These are phyloP conservation scores for Beta vulgaris DNA, from an alignment of 148 eudicot species.

Conservation along the genomic window DNA sequence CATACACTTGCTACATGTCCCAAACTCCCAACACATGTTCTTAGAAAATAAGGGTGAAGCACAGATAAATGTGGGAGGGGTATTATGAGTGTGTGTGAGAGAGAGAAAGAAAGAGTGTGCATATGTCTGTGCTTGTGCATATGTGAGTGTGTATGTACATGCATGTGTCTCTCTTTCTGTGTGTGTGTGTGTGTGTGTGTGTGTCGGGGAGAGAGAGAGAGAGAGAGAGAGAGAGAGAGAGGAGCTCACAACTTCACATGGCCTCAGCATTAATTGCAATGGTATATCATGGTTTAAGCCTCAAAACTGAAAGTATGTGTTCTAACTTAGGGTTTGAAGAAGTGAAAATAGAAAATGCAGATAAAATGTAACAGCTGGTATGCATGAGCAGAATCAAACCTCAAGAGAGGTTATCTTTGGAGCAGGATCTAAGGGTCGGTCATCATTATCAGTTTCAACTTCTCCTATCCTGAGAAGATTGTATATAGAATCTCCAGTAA, in stretches of 20 bases:
- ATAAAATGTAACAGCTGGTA: conserved; percentile 12
- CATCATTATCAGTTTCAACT: conserved; percentile 77
- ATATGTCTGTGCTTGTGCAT: background rate
- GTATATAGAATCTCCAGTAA: conserved; percentile 93
- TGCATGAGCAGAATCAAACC: conserved; percentile 35
- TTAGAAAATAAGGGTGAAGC: background rate
- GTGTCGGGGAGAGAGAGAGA: background rate
- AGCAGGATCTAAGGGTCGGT: conserved; percentile 81
- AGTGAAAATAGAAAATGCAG: conserved; percentile 12
- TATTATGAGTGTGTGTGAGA: background rate
- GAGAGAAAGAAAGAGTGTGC: background rate
- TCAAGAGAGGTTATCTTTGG: conserved; percentile 79
- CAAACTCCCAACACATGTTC: background rate
- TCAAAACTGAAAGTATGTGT: background rate
- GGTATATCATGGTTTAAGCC: background rate
- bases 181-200: background rate
- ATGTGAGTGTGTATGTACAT: background rate
- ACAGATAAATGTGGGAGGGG: background rate
- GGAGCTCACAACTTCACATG: background rate
- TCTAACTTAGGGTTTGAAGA: conserved; percentile 7
- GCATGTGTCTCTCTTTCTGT: too few species aligned
- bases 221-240: background rate
- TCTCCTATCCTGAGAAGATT: conserved; percentile 85
- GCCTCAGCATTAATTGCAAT: conserved; percentile 1
- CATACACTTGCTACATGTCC: background rate